Evolutionary conservation across 2,329 filamentous ascomycete species (phyloP), one percentile per base, ranked within the genome.

Genomic region (Juglanconis juglandina): DNA sequence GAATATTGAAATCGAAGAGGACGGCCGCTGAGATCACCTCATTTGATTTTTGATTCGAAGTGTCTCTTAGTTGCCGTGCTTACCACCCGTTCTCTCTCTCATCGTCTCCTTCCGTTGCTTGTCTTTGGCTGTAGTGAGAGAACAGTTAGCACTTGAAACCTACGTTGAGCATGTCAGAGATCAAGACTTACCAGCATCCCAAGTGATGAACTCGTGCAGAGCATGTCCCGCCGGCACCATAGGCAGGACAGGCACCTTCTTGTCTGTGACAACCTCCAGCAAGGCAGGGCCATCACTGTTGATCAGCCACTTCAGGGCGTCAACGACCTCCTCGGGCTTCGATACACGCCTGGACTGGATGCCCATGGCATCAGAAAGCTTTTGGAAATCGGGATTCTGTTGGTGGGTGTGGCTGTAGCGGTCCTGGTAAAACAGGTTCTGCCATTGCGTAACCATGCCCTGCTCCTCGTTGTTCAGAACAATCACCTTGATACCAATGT

Each of bases 381-480:
- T 96, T 77, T 94, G 90, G 73, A 98, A 98, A 73, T 97, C 87
- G n/a, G 94, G 92, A 76, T 98, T 98, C 72, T 86, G 83, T 78
- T 96, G 93, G 75, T 98, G 94, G 0, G 94, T 97, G 75, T 96
- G 93, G 41, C 92, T 84, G 69, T 87, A 98, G 68, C 94, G 87
- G 72, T 97, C 92, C 75, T 96, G 90, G 79, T 96, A 98, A 79
- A 98, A 98, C 66, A 98, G 86, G 69, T 92, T 93, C 77, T 98
- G 94, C 94, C 94, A 98, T 79, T 97, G 94, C 1, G 93, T 97
- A 48, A 98, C 93, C 94, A 98, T 98, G 57, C 94, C 94, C 78
- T 97, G 94, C 77, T 98, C 92, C 75, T 96, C 92, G 76, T 96
- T 99, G 82, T 98, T 98, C 59, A 99, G 77, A 33, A 98, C 82